Evolutionary conservation across 2,329 filamentous ascomycete genomes (phyloP).

Genomic region (Diaporthe amygdali): DNA sequence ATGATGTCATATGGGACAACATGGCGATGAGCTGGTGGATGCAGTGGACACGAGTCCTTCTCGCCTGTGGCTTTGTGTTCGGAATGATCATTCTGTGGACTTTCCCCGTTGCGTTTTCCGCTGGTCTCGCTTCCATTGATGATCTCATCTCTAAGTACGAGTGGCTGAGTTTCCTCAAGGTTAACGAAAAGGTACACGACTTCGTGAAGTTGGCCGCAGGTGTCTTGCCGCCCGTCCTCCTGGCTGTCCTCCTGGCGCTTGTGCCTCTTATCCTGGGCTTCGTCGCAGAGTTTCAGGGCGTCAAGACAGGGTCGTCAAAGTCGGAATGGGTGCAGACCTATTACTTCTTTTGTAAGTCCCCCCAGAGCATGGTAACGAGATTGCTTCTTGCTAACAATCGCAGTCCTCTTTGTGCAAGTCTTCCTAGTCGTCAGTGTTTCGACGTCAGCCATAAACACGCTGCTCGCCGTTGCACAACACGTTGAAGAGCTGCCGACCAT

Average conservation of each 20-base stretch:
- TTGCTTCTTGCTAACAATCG: neutral
- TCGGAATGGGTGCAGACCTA: slow-evolving; percentile 87
- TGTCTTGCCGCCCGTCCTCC: slow-evolving; percentile 80
- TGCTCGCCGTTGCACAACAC: slow-evolving; percentile 62
- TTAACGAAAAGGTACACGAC: slow-evolving; percentile 63
- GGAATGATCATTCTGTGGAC: slow-evolving; percentile 89
- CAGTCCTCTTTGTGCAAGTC: slow-evolving; percentile 75
- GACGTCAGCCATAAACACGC: slow-evolving; percentile 67
- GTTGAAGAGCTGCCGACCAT: slow-evolving; percentile 72
- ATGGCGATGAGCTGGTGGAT: slow-evolving; percentile 97
- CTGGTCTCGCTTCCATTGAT: slow-evolving; percentile 78
- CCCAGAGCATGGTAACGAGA: neutral
- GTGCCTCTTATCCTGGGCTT: slow-evolving; percentile 80
- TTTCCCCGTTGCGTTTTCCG: slow-evolving; percentile 87
- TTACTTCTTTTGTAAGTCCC: slow-evolving; percentile 74
- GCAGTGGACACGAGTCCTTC: slow-evolving; percentile 73
- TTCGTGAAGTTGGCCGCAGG: slow-evolving; percentile 74
- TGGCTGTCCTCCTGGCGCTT: slow-evolving; percentile 79
- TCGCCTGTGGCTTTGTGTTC: slow-evolving; percentile 69
- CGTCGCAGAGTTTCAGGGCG: slow-evolving; percentile 75
- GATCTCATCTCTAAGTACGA: slow-evolving; percentile 67
- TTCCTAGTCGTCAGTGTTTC: slow-evolving; percentile 93
- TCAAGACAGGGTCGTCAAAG: slow-evolving; percentile 80
- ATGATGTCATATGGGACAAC: slow-evolving; percentile 95
- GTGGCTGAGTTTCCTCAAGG: slow-evolving; percentile 75